A percentile compares a stretch with the other conserved stretches of the same genome.
These are phyloP conservation scores for Henckelia pumila DNA, from an alignment of 257 asterid species.

Conservation along the genomic window DNA sequence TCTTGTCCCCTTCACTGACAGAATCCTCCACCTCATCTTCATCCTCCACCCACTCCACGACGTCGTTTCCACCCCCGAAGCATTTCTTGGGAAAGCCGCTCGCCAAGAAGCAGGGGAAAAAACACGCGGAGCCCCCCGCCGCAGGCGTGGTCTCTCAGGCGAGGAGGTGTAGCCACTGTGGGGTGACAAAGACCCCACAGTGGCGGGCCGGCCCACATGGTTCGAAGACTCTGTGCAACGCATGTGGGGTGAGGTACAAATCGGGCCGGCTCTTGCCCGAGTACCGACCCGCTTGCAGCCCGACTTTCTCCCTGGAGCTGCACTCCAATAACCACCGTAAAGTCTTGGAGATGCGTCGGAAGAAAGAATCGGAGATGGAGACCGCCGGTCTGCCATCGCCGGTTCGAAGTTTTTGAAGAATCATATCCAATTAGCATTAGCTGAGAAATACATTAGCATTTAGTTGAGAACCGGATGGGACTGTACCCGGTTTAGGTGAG, in stretches of 20 bases:
- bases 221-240: constrained; percentile 55
- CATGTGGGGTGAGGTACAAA: constrained; percentile 61
- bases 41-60: constrained; percentile 50
- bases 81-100: constrained; percentile 30
- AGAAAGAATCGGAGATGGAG: constrained; percentile 45
- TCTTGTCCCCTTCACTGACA: constrained; percentile 52
- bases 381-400: constrained; percentile 25
- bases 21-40: constrained; percentile 70
- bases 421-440: background rate
- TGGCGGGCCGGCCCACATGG: constrained; percentile 75
- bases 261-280: constrained; percentile 68
- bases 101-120: constrained; percentile 35
- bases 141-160: constrained; percentile 31
- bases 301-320: constrained; percentile 48
- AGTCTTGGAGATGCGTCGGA: constrained; percentile 61
- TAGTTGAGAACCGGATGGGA: background rate
- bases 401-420: constrained; percentile 42
- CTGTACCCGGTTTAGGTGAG: background rate
- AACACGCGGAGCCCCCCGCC: constrained; percentile 16
- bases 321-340: constrained; percentile 65
- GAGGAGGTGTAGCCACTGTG: constrained; percentile 60
- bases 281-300: constrained; percentile 71
- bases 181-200: constrained; percentile 63
- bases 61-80: constrained; percentile 44
- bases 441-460: background rate